A percentile compares a stretch with the other conserved stretches of the same genome.
phyloP scores from a whole-genome alignment of 495 filamentous ascomycete species.

The Astrocystis sublimbata region DNA sequence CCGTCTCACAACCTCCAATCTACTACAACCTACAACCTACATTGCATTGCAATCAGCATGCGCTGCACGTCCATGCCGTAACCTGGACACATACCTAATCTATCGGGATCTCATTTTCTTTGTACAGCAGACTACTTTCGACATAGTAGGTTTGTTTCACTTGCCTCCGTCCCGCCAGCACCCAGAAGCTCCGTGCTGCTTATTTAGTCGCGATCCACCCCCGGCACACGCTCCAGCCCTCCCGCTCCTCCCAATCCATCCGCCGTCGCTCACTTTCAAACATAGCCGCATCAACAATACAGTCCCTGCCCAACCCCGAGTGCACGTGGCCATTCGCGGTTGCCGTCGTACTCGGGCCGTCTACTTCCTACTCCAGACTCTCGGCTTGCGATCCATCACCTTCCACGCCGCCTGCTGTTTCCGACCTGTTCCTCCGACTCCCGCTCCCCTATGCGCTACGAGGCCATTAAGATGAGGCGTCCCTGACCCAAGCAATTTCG shows the following conservation, averaged over 20 bases:
- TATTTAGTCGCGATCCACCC: background rate
- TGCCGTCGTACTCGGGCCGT: background rate
- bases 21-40: background rate
- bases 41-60: background rate
- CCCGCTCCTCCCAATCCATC: constrained; percentile 1
- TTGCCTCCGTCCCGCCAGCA: background rate
- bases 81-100: background rate
- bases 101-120: background rate
- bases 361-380: background rate
- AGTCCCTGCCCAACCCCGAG: background rate
- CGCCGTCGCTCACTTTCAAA: background rate
- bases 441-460: background rate
- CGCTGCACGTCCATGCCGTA: too few species aligned
- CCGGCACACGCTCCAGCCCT: background rate
- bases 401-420: background rate
- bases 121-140: background rate
- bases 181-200: background rate
- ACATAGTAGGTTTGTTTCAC: background rate
- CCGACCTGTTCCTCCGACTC: background rate
- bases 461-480: constrained; percentile 4
- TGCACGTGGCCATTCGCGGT: background rate
- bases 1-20: background rate
- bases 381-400: constrained; percentile 6
- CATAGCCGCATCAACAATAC: background rate
- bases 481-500: background rate